Evolutionary conservation across 164 flowering plant species (phyloP).

Genomic region (Nymphaea thermarum): DNA sequence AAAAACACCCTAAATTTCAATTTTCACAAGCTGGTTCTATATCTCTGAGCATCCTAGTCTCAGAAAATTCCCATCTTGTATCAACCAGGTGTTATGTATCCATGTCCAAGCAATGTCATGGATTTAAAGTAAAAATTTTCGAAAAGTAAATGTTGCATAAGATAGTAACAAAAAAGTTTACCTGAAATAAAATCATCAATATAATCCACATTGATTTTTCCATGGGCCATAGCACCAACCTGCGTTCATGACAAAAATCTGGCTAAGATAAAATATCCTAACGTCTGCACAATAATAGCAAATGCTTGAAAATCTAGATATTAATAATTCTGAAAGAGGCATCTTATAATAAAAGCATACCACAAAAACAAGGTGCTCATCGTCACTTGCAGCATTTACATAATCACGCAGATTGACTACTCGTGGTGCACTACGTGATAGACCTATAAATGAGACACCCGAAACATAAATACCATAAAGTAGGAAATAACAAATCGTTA

Average conservation of each 20-base stretch:
- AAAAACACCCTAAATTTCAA: background rate
- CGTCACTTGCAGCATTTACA: slow-evolving; percentile 29
- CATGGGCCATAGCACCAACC: slow-evolving; percentile 91
- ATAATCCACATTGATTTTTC: slow-evolving; percentile 45
- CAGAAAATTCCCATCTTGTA: too few relatives aligned
- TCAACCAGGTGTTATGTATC: too few relatives aligned
- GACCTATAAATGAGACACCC: slow-evolving; percentile 30
- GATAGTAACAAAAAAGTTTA: slow-evolving; percentile 10
- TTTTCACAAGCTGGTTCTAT: background rate
- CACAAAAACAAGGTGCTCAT: slow-evolving; percentile 69
- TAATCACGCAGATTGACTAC: slow-evolving; percentile 42
- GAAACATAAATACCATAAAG: background rate
- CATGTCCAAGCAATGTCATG: background rate
- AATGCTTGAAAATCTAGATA: background rate
- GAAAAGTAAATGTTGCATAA: too few relatives aligned
- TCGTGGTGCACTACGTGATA: slow-evolving; percentile 73
- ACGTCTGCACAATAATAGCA: background rate
- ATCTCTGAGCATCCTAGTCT: too few relatives aligned
- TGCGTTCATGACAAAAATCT: slow-evolving; percentile 11
- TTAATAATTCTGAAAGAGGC: background rate
- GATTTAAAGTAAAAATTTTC: background rate
- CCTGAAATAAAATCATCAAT: slow-evolving; percentile 59
- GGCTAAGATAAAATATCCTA: background rate
- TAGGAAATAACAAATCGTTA: background rate
- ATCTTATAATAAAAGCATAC: slow-evolving; percentile 18